Evolutionary conservation across 1,284 basidiomycete species (phyloP).

Genomic region (Sporisorium sorghi): DNA sequence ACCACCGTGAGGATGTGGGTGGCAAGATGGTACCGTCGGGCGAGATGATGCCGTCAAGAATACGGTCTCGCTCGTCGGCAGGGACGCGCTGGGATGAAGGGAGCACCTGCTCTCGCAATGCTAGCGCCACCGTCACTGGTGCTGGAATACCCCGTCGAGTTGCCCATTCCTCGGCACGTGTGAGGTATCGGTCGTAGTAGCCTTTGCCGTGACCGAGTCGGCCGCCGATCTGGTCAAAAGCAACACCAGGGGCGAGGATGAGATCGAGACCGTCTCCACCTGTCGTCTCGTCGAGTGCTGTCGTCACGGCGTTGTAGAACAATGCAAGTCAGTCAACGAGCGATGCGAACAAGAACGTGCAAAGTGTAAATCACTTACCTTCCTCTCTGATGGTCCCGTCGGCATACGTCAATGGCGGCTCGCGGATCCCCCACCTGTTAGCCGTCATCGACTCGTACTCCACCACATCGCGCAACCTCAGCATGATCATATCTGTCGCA

Average conservation of each 20-base stretch:
- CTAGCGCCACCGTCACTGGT: slow-evolving; percentile 64
- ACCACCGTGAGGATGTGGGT: slow-evolving; percentile 29
- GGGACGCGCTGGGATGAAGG: slow-evolving; percentile 59
- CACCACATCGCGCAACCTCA: slow-evolving; percentile 57
- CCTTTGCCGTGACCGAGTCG: slow-evolving; percentile 70
- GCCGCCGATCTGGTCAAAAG: slow-evolving; percentile 68
- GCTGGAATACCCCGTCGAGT: slow-evolving; percentile 19
- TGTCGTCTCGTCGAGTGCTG: slow-evolving; percentile 62
- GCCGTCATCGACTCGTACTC: slow-evolving; percentile 65
- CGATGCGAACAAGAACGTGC: too few species aligned
- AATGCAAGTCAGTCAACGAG: not conserved
- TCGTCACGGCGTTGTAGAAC: not conserved
- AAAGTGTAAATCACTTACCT: slow-evolving; percentile 33
- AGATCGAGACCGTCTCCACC: slow-evolving; percentile 69
- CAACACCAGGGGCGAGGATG: slow-evolving; percentile 70
- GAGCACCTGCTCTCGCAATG: slow-evolving; percentile 65
- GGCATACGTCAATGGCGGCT: slow-evolving; percentile 62
- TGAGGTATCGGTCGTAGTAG: slow-evolving; percentile 70
- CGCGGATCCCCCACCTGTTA: slow-evolving; percentile 70
- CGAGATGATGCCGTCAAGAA: slow-evolving; percentile 65
- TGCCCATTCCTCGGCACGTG: slow-evolving; percentile 49
- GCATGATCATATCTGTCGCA: slow-evolving; percentile 69
- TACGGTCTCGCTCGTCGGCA: slow-evolving; percentile 64
- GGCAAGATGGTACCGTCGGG: slow-evolving; percentile 50
- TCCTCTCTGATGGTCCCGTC: slow-evolving; percentile 52